Conservation (phyloP, 2,329 filamentous ascomycete genomes). For the Diplodia intermedia region DNA sequence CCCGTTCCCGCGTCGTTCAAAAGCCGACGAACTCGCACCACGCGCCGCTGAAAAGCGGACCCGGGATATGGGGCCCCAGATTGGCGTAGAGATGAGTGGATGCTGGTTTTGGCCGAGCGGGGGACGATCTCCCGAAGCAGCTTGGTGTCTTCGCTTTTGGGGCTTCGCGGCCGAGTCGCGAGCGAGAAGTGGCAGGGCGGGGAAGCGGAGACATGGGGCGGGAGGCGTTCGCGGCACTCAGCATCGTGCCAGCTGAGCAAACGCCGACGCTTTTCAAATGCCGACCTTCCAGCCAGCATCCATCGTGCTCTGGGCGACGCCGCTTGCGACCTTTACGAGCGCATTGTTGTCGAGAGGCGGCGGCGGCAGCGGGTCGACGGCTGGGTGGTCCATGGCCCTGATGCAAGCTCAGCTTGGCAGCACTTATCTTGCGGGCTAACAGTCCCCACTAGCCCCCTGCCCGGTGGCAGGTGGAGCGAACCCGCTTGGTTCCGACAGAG, state of each 20-base stretch:
- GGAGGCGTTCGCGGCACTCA: conserved; percentile 5
- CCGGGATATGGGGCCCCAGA: conserved; percentile 27
- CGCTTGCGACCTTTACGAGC: neutral
- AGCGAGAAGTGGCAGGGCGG: conserved; percentile 12
- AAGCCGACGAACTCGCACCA: conserved; percentile 24
- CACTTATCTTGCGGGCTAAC: conserved; percentile 5
- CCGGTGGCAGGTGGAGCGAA: neutral
- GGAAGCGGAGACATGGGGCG: conserved; percentile 11
- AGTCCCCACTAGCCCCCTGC: conserved; percentile 4
- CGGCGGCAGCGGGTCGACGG: neutral
- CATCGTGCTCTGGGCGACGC: conserved; percentile 10
- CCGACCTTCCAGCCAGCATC: neutral
- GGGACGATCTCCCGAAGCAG: conserved; percentile 18
- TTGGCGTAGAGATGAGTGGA: conserved; percentile 5
- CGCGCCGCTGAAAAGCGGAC: conserved; percentile 18
- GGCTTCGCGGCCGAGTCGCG: neutral
- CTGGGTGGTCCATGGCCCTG: neutral
- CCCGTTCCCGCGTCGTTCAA: conserved; percentile 16
- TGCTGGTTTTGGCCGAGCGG: conserved; percentile 9
- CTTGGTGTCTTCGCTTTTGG: neutral
- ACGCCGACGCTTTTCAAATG: conserved; percentile 20
- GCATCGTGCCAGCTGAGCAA: neutral
- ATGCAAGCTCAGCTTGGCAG: conserved; percentile 24
- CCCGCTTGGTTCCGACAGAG: conserved; percentile 12
- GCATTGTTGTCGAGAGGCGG: neutral